Conservation (phyloP, 768 basidiomycete genomes). For the Hypholoma sublateritium region DNA sequence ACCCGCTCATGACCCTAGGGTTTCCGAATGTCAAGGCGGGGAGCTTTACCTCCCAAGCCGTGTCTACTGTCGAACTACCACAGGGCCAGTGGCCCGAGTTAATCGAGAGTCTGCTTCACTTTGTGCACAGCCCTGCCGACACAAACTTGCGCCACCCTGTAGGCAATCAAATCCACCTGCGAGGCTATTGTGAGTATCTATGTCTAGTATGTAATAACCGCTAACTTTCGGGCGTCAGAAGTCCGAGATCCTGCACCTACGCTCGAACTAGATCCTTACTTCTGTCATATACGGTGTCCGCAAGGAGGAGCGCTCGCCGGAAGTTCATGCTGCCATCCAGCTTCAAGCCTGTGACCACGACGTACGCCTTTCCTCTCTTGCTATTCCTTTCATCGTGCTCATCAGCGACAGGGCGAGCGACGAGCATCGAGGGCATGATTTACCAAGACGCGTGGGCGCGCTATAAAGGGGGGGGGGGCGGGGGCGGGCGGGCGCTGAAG, state of each 20-base stretch:
- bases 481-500: too few relatives aligned
- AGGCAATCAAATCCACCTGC: constrained; percentile 97
- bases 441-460: too few relatives aligned
- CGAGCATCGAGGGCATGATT: too few relatives aligned
- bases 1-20: constrained; percentile 79
- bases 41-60: constrained; percentile 87
- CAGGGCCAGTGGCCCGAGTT: constrained; percentile 87
- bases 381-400: constrained; percentile 9
- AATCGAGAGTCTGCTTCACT: constrained; percentile 83
- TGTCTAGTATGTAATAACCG: background rate
- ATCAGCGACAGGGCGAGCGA: constrained; percentile 78
- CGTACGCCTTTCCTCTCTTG: constrained; percentile 45
- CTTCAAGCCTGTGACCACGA: constrained; percentile 98
- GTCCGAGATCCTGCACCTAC: constrained; percentile 85
- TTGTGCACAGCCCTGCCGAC: constrained; percentile 76
- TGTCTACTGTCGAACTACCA: constrained; percentile 90
- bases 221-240: constrained; percentile 55
- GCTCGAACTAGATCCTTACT: constrained; percentile 96
- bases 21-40: constrained; percentile 74
- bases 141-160: constrained; percentile 77
- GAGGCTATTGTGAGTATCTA: constrained; percentile 81
- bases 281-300: constrained; percentile 98
- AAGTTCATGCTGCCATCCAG: constrained; percentile 96
- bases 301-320: constrained; percentile 88
- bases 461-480: too few relatives aligned